Evolutionary conservation across 805 yeast genomes (phyloP).

Genomic region (Lipomyces lipofer): DNA sequence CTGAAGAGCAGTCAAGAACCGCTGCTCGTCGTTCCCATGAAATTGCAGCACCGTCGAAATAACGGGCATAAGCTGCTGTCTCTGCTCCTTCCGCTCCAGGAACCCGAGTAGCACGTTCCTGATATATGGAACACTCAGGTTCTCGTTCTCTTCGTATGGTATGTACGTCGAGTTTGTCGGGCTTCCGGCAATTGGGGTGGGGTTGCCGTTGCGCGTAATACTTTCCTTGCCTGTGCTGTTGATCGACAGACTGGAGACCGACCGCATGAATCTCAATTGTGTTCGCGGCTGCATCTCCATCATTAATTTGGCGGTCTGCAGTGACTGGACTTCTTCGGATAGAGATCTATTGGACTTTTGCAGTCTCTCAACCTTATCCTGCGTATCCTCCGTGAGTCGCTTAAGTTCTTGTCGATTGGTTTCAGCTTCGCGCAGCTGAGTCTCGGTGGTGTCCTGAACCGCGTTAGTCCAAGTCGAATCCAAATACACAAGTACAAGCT

Average conservation of each 20-base stretch:
- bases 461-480: not conserved
- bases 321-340: conserved; percentile 38
- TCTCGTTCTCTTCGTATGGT: conserved; percentile 25
- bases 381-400: conserved; percentile 41
- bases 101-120: conserved; percentile 90
- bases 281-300: conserved; percentile 15
- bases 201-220: not conserved
- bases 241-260: conserved; percentile 14
- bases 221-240: conserved; percentile 7
- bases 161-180: conserved; percentile 15
- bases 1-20: conserved; percentile 56
- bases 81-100: conserved; percentile 88
- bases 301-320: conserved; percentile 34
- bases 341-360: conserved; percentile 40
- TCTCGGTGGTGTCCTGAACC: conserved; percentile 32
- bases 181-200: not conserved
- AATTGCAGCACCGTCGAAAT: conserved; percentile 71
- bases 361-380: conserved; percentile 40
- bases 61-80: conserved; percentile 82
- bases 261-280: conserved; percentile 8
- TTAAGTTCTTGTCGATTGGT: conserved; percentile 39
- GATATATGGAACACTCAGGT: conserved; percentile 56
- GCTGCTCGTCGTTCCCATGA: conserved; percentile 68
- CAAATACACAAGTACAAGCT: not conserved
- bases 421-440: conserved; percentile 36